Percentiles rank a stretch among this genome's conserved stretches.
Evolutionary conservation across 2,329 filamentous ascomycete genomes (phyloP).

Genomic region (Akanthomyces dipterigenus): DNA sequence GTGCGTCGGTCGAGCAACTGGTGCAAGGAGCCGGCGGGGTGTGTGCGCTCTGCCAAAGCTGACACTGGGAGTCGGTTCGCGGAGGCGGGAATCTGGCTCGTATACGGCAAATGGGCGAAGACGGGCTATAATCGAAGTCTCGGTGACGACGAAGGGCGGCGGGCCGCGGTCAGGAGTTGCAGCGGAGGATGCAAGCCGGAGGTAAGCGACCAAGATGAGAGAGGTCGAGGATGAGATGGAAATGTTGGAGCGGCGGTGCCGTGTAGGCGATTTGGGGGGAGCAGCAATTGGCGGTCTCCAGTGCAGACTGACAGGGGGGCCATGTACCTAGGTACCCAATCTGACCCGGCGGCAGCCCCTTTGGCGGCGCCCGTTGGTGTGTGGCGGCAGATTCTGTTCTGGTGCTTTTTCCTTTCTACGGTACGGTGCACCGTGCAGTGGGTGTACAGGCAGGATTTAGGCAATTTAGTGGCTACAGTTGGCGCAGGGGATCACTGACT

Average conservation of each 20-base stretch:
- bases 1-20: constrained; percentile 3
- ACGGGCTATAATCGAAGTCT: background rate
- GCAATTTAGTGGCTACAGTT: background rate
- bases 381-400: background rate
- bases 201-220: background rate
- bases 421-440: background rate
- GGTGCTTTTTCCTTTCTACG: background rate
- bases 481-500: background rate
- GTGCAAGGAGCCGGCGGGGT: constrained; percentile 4
- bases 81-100: background rate
- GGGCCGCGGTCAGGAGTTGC: background rate
- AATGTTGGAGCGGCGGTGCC: constrained; percentile 1
- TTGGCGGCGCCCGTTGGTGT: background rate
- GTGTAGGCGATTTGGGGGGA: constrained; percentile 2
- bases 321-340: constrained; percentile 1
- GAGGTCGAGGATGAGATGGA: constrained; percentile 9
- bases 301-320: constrained; percentile 2
- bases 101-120: background rate
- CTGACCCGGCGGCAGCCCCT: constrained; percentile 6
- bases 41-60: background rate
- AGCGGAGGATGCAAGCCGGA: background rate
- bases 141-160: background rate
- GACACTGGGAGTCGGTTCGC: background rate
- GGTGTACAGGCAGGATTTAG: background rate
- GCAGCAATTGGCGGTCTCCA: constrained; percentile 12